These are phyloP conservation scores for Theobroma cacao DNA, from an alignment of 345 rosid genomes.

Conservation along the genomic window DNA sequence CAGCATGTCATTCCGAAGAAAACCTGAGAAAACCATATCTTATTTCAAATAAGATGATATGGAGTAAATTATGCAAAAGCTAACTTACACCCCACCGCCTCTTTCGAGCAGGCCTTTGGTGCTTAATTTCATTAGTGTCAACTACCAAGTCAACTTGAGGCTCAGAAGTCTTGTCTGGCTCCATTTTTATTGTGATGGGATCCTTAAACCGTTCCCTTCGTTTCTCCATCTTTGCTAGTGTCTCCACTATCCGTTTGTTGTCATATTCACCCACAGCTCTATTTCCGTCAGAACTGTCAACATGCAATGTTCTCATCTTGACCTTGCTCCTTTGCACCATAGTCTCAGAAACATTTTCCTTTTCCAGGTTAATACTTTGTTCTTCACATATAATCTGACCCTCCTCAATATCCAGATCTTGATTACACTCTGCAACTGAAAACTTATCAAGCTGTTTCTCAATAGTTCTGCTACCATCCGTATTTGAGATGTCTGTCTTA, in stretches of 20 bases:
- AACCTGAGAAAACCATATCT: not conserved
- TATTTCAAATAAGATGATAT: not conserved
- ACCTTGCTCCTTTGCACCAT: not conserved
- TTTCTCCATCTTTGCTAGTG: conserved; percentile 65
- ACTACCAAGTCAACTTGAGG: conserved; percentile 21
- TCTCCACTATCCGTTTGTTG: conserved; percentile 35
- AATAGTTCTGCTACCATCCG: conserved; percentile 1
- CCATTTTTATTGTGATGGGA: conserved; percentile 19
- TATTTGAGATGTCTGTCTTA: not conserved
- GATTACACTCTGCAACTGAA: conserved; percentile 10
- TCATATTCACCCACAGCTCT: conserved; percentile 24
- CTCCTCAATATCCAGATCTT: conserved; percentile 46
- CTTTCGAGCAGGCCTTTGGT: conserved; percentile 47
- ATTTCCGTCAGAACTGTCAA: conserved; percentile 14
- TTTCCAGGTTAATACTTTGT: conserved; percentile 7
- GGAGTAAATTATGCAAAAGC: not conserved
- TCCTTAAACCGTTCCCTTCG: conserved; percentile 63
- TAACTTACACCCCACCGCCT: conserved; percentile 56
- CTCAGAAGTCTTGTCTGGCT: conserved; percentile 16
- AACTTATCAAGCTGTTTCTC: conserved; percentile 24
- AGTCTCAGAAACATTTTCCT: conserved; percentile 18
- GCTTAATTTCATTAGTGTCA: conserved; percentile 29
- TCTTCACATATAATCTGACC: conserved; percentile 53
- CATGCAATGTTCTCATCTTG: conserved; percentile 4
- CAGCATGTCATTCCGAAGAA: not conserved